A percentile compares a stretch with the other conserved stretches of the same genome.
Evolutionary conservation across 768 basidiomycete species (phyloP).

Genomic region (Tylopilus subfusipes): DNA sequence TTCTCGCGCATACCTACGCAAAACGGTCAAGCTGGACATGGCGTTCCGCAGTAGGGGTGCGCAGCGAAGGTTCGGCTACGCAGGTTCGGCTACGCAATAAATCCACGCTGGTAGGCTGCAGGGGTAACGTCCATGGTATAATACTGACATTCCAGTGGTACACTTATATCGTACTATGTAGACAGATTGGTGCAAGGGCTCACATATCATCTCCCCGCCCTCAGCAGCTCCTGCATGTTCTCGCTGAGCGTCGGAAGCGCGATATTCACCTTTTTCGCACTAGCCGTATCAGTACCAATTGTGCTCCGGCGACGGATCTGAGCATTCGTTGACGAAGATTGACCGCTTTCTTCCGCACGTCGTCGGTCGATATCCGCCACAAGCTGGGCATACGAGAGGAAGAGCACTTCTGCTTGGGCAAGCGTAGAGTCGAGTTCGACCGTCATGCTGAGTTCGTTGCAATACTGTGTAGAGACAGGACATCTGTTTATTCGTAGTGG

Average conservation of each 20-base stretch:
- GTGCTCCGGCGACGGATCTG: slow-evolving; percentile 35
- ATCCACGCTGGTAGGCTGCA: not conserved
- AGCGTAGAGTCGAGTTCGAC: slow-evolving; percentile 96
- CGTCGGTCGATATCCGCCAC: slow-evolving; percentile 87
- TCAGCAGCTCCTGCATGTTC: slow-evolving; percentile 58
- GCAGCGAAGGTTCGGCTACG: not conserved
- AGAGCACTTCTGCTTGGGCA: slow-evolving; percentile 95
- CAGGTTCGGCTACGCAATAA: slow-evolving; percentile 1
- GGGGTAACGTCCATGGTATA: slow-evolving; percentile 11
- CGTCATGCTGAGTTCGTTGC: slow-evolving; percentile 93
- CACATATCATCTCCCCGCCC: slow-evolving; percentile 37
- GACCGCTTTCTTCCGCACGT: slow-evolving; percentile 50
- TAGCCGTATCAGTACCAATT: not conserved
- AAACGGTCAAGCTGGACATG: slow-evolving; percentile 46
- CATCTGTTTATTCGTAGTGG: not conserved
- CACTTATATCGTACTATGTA: slow-evolving; percentile 4
- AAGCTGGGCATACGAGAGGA: slow-evolving; percentile 84
- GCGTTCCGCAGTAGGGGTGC: not conserved
- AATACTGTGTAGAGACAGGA: slow-evolving; percentile 51
- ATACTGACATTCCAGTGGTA: slow-evolving; percentile 11
- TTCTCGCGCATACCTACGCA: slow-evolving; percentile 57
- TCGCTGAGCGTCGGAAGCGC: slow-evolving; percentile 54
- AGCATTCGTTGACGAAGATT: slow-evolving; percentile 18
- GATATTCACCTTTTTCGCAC: slow-evolving; percentile 28
- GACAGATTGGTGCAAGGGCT: not conserved